Percentiles rank a stretch among this genome's conserved stretches.
Conservation (phyloP, 2,329 filamentous ascomycete genomes). For the Alternaria triticina region DNA sequence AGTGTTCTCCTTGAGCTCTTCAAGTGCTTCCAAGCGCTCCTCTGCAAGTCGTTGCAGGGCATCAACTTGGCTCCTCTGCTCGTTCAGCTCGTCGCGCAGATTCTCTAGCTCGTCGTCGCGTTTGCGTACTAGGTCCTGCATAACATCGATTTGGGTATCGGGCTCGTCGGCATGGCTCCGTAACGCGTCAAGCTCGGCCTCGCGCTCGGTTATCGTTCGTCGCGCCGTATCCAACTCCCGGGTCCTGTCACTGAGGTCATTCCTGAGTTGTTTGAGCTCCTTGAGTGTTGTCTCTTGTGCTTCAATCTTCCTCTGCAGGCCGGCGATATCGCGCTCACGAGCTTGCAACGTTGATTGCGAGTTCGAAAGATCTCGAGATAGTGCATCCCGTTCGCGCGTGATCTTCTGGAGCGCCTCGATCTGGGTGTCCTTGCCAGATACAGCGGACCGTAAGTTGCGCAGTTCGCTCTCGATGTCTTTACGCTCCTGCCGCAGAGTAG, state of each 20-base stretch:
- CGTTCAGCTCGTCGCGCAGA: constrained; percentile 54
- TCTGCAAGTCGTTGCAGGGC: constrained; percentile 42
- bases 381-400: constrained; percentile 41
- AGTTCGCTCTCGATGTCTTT: constrained; percentile 29
- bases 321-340: constrained; percentile 42
- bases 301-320: constrained; percentile 41
- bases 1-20: constrained; percentile 59
- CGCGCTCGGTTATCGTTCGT: constrained; percentile 44
- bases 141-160: constrained; percentile 49
- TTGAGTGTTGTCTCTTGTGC: constrained; percentile 35
- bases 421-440: constrained; percentile 41
- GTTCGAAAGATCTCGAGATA: constrained; percentile 38
- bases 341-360: constrained; percentile 38
- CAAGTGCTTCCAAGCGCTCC: constrained; percentile 53
- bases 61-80: constrained; percentile 40
- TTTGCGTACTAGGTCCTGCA: constrained; percentile 52
- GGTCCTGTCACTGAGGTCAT: constrained; percentile 39
- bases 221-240: constrained; percentile 46
- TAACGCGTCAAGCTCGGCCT: constrained; percentile 46
- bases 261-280: constrained; percentile 38
- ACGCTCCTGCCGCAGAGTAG: constrained; percentile 38
- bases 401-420: constrained; percentile 46
- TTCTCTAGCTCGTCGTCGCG: constrained; percentile 61
- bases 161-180: constrained; percentile 46
- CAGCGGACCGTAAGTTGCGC: constrained; percentile 32